These are phyloP conservation scores for Penicillium maclennaniae DNA, from an alignment of 495 filamentous ascomycete genomes.

Conservation along the genomic window DNA sequence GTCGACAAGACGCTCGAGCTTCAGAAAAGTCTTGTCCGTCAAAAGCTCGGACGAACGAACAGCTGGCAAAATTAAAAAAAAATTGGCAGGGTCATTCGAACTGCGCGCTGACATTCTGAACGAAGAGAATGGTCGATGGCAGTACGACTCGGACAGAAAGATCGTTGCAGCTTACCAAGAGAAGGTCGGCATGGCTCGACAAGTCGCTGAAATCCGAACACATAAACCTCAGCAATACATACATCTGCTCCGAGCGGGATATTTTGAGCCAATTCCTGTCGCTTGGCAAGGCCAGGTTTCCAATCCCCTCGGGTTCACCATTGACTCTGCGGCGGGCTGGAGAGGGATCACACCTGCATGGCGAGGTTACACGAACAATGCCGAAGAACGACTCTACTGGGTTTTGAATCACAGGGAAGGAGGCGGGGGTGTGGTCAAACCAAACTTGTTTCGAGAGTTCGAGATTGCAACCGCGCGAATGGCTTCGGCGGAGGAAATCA, in stretches of 20 bases:
- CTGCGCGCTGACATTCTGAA: conserved; percentile 33
- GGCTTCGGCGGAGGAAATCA: conserved; percentile 37
- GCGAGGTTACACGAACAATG: conserved; percentile 45
- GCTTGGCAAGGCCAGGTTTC: conserved; percentile 37
- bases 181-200: conserved; percentile 35
- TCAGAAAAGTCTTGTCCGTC: not conserved
- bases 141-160: conserved; percentile 30
- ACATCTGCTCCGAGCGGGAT: conserved; percentile 46
- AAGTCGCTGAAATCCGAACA: conserved; percentile 36
- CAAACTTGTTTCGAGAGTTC: conserved; percentile 40
- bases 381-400: conserved; percentile 51
- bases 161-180: conserved; percentile 41
- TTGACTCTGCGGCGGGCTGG: conserved; percentile 45
- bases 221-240: conserved; percentile 40
- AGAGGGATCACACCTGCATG: conserved; percentile 45
- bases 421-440: conserved; percentile 32
- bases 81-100: not conserved
- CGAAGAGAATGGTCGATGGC: conserved; percentile 44
- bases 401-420: conserved; percentile 42
- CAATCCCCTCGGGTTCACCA: conserved; percentile 43
- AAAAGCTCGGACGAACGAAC: not conserved
- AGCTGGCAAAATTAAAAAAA: not conserved
- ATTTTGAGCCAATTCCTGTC: conserved; percentile 48
- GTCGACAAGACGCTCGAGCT: not conserved
- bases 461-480: conserved; percentile 39